A percentile compares a stretch with the other conserved stretches of the same genome.
Evolutionary conservation across 306 rosid species (phyloP).

Genomic region (Gleditsia sinensis): DNA sequence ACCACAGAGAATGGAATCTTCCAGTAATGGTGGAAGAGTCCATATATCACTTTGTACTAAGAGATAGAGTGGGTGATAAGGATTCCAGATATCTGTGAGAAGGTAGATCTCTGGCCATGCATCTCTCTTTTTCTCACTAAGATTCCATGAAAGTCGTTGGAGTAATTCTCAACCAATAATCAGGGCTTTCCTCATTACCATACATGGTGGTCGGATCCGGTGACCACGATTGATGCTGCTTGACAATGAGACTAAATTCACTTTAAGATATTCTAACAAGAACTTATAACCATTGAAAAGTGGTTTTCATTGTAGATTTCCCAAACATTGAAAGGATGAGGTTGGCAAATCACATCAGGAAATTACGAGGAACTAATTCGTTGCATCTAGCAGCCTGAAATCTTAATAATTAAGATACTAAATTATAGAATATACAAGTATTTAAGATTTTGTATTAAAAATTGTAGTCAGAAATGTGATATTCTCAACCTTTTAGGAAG

Average conservation of each 20-base stretch:
- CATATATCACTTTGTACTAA: conserved; percentile 34
- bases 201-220: conserved; percentile 39
- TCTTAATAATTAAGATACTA: no score
- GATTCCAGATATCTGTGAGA: conserved; percentile 48
- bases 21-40: conserved; percentile 37
- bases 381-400: no score
- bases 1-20: conserved; percentile 47
- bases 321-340: neutral
- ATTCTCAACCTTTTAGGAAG: neutral
- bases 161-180: conserved; percentile 63
- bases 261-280: neutral
- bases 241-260: conserved; percentile 34
- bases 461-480: no score
- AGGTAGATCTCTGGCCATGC: conserved; percentile 43
- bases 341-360: neutral
- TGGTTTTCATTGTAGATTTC: neutral
- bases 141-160: conserved; percentile 58
- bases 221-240: conserved; percentile 41
- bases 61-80: conserved; percentile 51
- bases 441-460: no score
- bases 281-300: neutral
- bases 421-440: no score
- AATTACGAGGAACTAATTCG: neutral
- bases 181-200: conserved; percentile 43
- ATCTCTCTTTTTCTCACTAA: conserved; percentile 29